A percentile compares a stretch with the other conserved stretches of the same genome.
Evolutionary conservation across 805 yeast species (phyloP).

Genomic region (Kregervanrija delftensis): DNA sequence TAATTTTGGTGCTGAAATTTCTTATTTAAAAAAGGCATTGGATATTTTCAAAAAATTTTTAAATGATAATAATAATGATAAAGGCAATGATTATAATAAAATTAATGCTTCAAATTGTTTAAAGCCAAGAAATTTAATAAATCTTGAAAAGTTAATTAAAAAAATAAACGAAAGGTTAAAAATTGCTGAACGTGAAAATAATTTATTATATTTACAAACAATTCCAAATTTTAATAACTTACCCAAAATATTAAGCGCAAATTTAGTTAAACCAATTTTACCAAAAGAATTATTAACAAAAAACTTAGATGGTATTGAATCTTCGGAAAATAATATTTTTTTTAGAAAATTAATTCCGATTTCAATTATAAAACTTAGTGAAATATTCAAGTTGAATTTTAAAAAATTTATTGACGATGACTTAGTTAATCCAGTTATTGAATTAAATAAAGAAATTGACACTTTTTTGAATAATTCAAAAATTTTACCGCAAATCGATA

Average conservation of each 20-base stretch:
- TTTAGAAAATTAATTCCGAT: slow-evolving; percentile 64
- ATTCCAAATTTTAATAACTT: slow-evolving; percentile 44
- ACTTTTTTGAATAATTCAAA: slow-evolving; percentile 39
- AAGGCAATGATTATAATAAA: neutral
- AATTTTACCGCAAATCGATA: slow-evolving; percentile 59
- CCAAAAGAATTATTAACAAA: slow-evolving; percentile 28
- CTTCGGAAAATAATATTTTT: slow-evolving; percentile 25
- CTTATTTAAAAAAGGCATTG: slow-evolving; percentile 41
- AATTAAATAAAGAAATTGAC: slow-evolving; percentile 38
- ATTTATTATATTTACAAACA: slow-evolving; percentile 62
- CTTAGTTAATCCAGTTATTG: slow-evolving; percentile 35
- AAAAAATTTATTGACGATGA: slow-evolving; percentile 15
- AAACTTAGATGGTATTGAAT: slow-evolving; percentile 2
- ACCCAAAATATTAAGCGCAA: slow-evolving; percentile 38
- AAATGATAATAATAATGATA: slow-evolving; percentile 27
- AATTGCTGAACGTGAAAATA: slow-evolving; percentile 71
- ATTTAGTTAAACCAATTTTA: slow-evolving; percentile 42
- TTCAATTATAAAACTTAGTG: slow-evolving; percentile 55
- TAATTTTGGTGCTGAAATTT: slow-evolving; percentile 70
- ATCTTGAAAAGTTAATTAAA: slow-evolving; percentile 41
- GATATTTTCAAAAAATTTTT: slow-evolving; percentile 33
- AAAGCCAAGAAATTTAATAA: slow-evolving; percentile 35
- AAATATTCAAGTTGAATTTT: slow-evolving; percentile 47
- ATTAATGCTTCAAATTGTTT: neutral
- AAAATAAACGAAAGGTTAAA: slow-evolving; percentile 39